Evolutionary conservation across 2,329 filamentous ascomycete genomes (phyloP).

Genomic region (Sporothrix pallida): DNA sequence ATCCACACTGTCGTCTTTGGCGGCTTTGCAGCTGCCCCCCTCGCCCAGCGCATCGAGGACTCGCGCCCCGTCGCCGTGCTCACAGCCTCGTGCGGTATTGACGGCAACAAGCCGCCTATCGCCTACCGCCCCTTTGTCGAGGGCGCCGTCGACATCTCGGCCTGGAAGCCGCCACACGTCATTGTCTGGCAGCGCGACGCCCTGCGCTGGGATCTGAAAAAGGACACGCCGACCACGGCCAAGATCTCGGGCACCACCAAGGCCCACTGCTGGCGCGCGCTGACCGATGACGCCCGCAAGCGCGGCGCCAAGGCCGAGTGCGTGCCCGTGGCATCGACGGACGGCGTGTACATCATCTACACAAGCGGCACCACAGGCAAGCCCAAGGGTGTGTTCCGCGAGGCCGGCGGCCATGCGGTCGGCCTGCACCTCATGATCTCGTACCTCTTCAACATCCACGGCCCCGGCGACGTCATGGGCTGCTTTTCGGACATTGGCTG

Average conservation of each 20-base stretch:
- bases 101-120: slow-evolving; percentile 79
- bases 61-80: slow-evolving; percentile 76
- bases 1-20: slow-evolving; percentile 94
- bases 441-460: slow-evolving; percentile 81
- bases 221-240: slow-evolving; percentile 51
- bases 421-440: slow-evolving; percentile 81
- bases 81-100: slow-evolving; percentile 91
- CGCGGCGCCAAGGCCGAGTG: slow-evolving; percentile 72
- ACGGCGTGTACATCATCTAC: slow-evolving; percentile 89
- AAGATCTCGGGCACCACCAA: slow-evolving; percentile 17
- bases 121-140: slow-evolving; percentile 79
- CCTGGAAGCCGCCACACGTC: slow-evolving; percentile 73
- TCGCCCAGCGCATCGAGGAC: slow-evolving; percentile 88
- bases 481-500: slow-evolving; percentile 77
- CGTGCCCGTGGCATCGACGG: slow-evolving; percentile 77
- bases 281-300: slow-evolving; percentile 72
- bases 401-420: slow-evolving; percentile 86
- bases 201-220: slow-evolving; percentile 72
- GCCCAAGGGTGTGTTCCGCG: slow-evolving; percentile 82
- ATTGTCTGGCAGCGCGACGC: slow-evolving; percentile 86
- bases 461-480: slow-evolving; percentile 74
- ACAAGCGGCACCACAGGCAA: slow-evolving; percentile 82
- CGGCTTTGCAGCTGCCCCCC: slow-evolving; percentile 79
- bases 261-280: slow-evolving; percentile 67
- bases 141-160: slow-evolving; percentile 70